phyloP scores from a whole-genome alignment of 2,329 filamentous ascomycete genomes.

The Ophiocordyceps australis region DNA sequence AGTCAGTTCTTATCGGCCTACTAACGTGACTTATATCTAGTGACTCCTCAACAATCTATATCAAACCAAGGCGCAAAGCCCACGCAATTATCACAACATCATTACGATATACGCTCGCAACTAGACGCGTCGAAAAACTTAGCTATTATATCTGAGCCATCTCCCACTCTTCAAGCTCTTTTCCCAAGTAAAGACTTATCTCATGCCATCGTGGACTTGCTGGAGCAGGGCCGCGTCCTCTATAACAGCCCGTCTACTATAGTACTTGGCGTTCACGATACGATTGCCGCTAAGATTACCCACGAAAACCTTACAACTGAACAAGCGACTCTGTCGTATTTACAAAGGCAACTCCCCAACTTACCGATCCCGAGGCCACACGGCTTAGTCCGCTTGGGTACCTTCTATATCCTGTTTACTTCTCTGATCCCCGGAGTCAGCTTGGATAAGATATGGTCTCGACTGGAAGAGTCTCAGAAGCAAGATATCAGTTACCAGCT shows the following conservation, averaged over 20 bases:
- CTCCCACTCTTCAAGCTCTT: conserved; percentile 1
- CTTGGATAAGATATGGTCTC: conserved; percentile 3
- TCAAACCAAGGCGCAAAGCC: conserved; percentile 1
- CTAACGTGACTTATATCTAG: background rate
- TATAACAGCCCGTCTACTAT: conserved; percentile 3
- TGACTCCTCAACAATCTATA: background rate
- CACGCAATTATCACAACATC: background rate
- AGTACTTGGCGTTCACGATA: conserved; percentile 3
- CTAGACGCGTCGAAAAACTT: conserved; percentile 1
- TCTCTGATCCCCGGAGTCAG: conserved; percentile 3
- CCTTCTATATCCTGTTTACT: conserved; percentile 3
- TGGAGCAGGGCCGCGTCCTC: conserved; percentile 3
- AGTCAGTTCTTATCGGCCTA: background rate
- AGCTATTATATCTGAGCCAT: conserved; percentile 2
- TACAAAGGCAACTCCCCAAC: conserved; percentile 2
- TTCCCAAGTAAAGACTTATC: conserved; percentile 1
- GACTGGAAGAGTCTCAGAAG: conserved; percentile 3
- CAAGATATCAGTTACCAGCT: conserved; percentile 3
- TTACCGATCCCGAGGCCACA: conserved; percentile 3
- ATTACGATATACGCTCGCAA: conserved; percentile 2
- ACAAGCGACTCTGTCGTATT: conserved; percentile 3
- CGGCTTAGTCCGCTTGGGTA: conserved; percentile 3
- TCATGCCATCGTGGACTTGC: conserved; percentile 3
- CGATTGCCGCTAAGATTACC: conserved; percentile 4
- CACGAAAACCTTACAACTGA: conserved; percentile 2